Conservation (phyloP, 371 early-diverging fungal species). For the Mucor saturninus region DNA sequence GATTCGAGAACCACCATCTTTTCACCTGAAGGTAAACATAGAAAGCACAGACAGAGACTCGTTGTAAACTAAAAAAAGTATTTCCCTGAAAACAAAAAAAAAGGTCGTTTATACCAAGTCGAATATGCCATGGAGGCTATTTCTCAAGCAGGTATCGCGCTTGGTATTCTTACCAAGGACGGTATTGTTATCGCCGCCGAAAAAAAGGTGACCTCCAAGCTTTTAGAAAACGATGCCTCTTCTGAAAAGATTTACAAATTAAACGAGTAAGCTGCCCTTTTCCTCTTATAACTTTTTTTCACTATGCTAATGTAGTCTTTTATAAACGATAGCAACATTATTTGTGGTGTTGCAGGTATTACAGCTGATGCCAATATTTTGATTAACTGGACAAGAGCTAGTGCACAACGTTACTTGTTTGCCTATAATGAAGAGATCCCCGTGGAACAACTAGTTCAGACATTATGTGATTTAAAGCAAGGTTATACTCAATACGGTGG, state of each 20-base stretch:
- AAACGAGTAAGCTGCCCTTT: slow-evolving; percentile 74
- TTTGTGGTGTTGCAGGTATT: slow-evolving; percentile 98
- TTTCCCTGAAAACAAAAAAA: too few species aligned
- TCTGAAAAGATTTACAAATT: slow-evolving; percentile 97
- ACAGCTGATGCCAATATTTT: slow-evolving; percentile 98
- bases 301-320: neutral
- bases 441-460: slow-evolving; percentile 93
- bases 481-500: slow-evolving; percentile 99
- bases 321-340: slow-evolving; percentile 69
- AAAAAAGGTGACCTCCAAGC: slow-evolving; percentile 92
- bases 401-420: slow-evolving; percentile 90
- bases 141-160: slow-evolving; percentile 95
- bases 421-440: slow-evolving; percentile 91
- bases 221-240: slow-evolving; percentile 83
- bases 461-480: slow-evolving; percentile 96
- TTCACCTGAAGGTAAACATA: slow-evolving; percentile 91
- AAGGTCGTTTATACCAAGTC: slow-evolving; percentile 98
- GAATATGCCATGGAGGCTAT: slow-evolving; percentile 99
- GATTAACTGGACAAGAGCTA: slow-evolving; percentile 87
- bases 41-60: neutral
- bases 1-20: slow-evolving; percentile 98
- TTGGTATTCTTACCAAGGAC: slow-evolving; percentile 93
- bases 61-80: too few species aligned
- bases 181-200: slow-evolving; percentile 98
- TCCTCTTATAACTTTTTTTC: slow-evolving; percentile 11